phyloP scores from a whole-genome alignment of 2,329 filamentous ascomycete species.

The Zopfia rhizophila region DNA sequence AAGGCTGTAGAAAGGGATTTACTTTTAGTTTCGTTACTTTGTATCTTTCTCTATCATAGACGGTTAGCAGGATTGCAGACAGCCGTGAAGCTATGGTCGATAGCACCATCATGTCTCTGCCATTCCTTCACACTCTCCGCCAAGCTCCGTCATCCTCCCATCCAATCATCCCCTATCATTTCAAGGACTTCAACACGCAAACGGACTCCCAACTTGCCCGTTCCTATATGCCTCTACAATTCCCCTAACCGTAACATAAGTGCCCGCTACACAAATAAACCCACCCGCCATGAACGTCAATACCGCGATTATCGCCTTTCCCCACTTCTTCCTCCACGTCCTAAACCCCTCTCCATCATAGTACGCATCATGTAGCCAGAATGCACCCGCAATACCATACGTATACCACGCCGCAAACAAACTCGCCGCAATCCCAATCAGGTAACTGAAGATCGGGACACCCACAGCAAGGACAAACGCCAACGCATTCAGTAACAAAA shows the following conservation, averaged over 20 bases:
- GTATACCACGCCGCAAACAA: constrained; percentile 66
- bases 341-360: constrained; percentile 53
- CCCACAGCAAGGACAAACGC: constrained; percentile 59
- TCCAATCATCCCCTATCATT: too few species aligned
- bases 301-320: constrained; percentile 53
- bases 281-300: constrained; percentile 58
- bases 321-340: constrained; percentile 52
- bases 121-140: too few species aligned
- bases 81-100: too few species aligned
- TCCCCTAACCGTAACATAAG: constrained; percentile 60
- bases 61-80: too few species aligned
- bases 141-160: too few species aligned
- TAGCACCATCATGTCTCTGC: too few species aligned
- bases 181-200: constrained; percentile 44
- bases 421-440: constrained; percentile 62
- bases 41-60: too few species aligned
- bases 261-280: constrained; percentile 61
- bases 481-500: constrained; percentile 58
- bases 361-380: constrained; percentile 64
- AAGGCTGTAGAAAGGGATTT: too few species aligned
- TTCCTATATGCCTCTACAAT: constrained; percentile 46
- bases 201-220: constrained; percentile 37
- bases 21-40: too few species aligned
- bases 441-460: constrained; percentile 65
- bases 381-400: constrained; percentile 63